Base-by-base conservation (phyloP, 2,329 filamentous ascomycete species). In the Fusarium continuum region DNA sequence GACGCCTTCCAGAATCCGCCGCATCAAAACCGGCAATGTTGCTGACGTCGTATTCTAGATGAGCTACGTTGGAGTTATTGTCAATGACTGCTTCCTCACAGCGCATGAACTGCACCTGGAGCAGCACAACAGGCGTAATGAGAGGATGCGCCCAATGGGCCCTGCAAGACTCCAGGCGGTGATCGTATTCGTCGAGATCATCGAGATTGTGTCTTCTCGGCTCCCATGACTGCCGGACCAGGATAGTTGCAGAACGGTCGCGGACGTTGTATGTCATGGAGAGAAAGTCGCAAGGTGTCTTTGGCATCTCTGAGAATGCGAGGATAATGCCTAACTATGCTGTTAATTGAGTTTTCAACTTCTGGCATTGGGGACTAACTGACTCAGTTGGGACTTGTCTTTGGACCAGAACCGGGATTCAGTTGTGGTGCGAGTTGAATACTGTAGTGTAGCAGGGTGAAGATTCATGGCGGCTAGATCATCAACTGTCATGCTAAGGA, bases 131-230 rank as follows among this genome's bases (percentile, higher is more conserved):
- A 1, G 79, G 78, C 22, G 77, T 76, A 48, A 81, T 76, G 7
- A 82, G 72, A 2, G 79, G 79, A 51, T 82, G 79, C 4, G 78
- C 76, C 79, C 79, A 82, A 40, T 80, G 78, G 3, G 73, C 70
- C 31, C 74, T 75, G 61, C 78, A 80, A 5, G 78, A 78, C 59
- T 81, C 78, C 17, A 82, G 72, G 3, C 79, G 77, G 29, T 76
- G 72, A 61, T 80, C 79, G 55, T 82, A 82, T 58, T 82, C 79
- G 53, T 80, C 76, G 9, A 81, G 72, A 22, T 80, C 77, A 44
- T 80, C 77, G 19, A 78, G 70, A 29, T 73, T 74, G 49, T 81
- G 77, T 55, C 76, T 72, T 11, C 75, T 66, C 2, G 78, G 76
- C 53, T 80, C 76, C 64, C 77, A 79, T 0, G 78, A 80, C 41